phyloP scores from a whole-genome alignment of 768 basidiomycete genomes.

The Sporobolomyces pararoseus region DNA sequence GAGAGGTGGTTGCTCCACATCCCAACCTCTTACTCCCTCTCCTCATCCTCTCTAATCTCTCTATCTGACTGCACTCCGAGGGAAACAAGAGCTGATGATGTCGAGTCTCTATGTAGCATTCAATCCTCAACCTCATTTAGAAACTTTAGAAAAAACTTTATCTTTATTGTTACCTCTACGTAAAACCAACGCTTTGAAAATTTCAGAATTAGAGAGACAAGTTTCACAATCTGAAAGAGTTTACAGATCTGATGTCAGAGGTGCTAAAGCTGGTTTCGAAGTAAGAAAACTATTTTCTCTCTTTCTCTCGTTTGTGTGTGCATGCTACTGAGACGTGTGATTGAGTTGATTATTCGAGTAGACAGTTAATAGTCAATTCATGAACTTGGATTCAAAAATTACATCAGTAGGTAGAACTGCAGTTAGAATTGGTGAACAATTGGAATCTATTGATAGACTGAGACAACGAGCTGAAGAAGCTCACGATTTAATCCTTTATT shows the following conservation, averaged over 20 bases:
- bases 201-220: slow-evolving; percentile 86
- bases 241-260: slow-evolving; percentile 89
- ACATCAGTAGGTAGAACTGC: slow-evolving; percentile 90
- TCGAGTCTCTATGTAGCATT: slow-evolving; percentile 28
- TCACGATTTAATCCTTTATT: slow-evolving; percentile 86
- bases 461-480: slow-evolving; percentile 90
- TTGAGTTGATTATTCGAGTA: too few species aligned
- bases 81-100: neutral
- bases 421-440: slow-evolving; percentile 90
- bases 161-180: slow-evolving; percentile 81
- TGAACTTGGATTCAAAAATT: slow-evolving; percentile 71
- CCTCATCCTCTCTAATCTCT: neutral
- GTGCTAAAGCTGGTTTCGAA: slow-evolving; percentile 89
- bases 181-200: slow-evolving; percentile 83
- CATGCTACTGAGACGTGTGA: neutral
- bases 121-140: slow-evolving; percentile 56
- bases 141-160: slow-evolving; percentile 84
- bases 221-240: slow-evolving; percentile 84
- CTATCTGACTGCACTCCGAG: neutral
- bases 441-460: slow-evolving; percentile 88
- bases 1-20: slow-evolving; percentile 19
- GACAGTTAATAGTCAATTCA: slow-evolving; percentile 62
- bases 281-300: slow-evolving; percentile 52
- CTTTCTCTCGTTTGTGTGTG: neutral
- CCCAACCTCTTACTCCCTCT: neutral